phyloP scores from a whole-genome alignment of 164 flowering plant species.

The Echeveria elegans region DNA sequence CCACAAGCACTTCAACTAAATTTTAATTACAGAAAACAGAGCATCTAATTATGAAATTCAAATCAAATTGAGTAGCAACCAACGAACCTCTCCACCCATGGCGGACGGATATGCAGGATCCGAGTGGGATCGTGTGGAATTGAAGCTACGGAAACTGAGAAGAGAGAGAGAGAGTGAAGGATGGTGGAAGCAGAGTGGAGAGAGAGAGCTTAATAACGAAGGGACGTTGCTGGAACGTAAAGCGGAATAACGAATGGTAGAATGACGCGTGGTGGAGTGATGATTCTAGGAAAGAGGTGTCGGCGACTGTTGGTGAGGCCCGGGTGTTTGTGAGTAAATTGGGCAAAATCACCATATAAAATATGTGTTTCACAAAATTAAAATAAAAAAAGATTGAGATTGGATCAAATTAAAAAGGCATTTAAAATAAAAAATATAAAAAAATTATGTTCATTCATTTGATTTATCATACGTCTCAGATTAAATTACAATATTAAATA shows the following conservation, averaged over 20 bases:
- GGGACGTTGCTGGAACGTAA: not conserved
- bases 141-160: not conserved
- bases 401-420: too few relatives aligned
- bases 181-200: not conserved
- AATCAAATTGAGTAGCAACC: not conserved
- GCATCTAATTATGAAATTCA: not conserved
- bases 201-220: too few relatives aligned
- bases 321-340: too few relatives aligned
- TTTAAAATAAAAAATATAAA: too few relatives aligned
- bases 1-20: not conserved
- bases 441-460: too few relatives aligned
- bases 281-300: too few relatives aligned
- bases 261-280: not conserved
- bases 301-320: too few relatives aligned
- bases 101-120: not conserved
- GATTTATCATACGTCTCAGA: too few relatives aligned
- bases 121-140: not conserved
- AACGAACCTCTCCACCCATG: slow-evolving; percentile 4
- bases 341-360: too few relatives aligned
- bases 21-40: not conserved
- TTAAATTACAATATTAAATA: too few relatives aligned
- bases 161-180: not conserved
- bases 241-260: not conserved
- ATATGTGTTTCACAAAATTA: too few relatives aligned
- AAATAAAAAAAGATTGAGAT: too few relatives aligned